Conservation (phyloP, 768 basidiomycete species). For the Suillus lakei region DNA sequence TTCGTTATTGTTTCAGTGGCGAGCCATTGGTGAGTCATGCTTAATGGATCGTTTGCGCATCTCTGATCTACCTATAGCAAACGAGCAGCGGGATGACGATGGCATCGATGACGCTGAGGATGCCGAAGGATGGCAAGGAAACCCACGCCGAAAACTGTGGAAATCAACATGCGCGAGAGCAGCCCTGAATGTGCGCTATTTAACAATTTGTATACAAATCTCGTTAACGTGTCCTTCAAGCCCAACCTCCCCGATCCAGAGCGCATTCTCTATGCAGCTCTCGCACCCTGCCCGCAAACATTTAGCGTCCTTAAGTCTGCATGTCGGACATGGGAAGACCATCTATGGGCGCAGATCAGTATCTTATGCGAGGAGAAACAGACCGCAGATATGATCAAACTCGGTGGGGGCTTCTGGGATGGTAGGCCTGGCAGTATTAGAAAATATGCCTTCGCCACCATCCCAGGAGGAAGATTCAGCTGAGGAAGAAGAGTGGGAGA, state of each 20-base stretch:
- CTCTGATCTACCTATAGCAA: conserved; percentile 48
- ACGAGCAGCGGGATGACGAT: conserved; percentile 53
- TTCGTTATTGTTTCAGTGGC: conserved; percentile 78
- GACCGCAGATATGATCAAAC: conserved; percentile 64
- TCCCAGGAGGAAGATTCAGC: too few species aligned
- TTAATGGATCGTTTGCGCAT: neutral
- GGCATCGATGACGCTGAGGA: conserved; percentile 48
- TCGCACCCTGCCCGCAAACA: conserved; percentile 75
- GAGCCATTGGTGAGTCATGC: conserved; percentile 61
- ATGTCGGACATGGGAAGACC: conserved; percentile 92
- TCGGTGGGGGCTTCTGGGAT: conserved; percentile 84
- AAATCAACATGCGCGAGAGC: conserved; percentile 83
- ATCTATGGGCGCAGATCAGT: conserved; percentile 90
- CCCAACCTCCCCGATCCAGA: conserved; percentile 68
- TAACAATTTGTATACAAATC: neutral
- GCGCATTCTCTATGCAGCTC: conserved; percentile 85
- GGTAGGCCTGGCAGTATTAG: conserved; percentile 53
- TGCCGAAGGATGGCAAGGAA: conserved; percentile 69
- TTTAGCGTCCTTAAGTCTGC: conserved; percentile 67
- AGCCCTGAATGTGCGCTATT: conserved; percentile 57
- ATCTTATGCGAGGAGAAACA: conserved; percentile 83
- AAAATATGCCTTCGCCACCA: conserved; percentile 39
- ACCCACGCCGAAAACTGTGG: conserved; percentile 81
- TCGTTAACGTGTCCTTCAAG: conserved; percentile 34
- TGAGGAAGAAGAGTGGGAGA: conserved; percentile 66